Base-by-base conservation (phyloP, 106 monocot genomes). In the Apostasia ramifera region DNA sequence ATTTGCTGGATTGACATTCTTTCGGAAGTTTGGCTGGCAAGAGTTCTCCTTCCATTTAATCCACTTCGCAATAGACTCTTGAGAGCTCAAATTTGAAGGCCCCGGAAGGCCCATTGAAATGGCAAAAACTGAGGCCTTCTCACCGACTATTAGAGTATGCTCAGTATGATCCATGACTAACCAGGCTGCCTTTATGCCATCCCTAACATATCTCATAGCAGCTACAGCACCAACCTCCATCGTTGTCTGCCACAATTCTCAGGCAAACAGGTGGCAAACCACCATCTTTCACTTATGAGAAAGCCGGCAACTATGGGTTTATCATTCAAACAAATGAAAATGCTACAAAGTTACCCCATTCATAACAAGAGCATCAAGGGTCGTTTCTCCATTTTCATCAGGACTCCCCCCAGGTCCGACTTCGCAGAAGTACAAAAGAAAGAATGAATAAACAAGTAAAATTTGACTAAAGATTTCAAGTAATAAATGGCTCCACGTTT, bases 331-430 rank as follows among this genome's bases (percentile, higher is more conserved):
- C 9, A 64, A 2, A 59, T 57, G 12, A 6, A 67, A 51, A 11
- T 1, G 6, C 55, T 6, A 55, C 15, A 56, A 74, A 61, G 2
- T 88, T 88, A 91, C 91, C 85, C 88, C 94, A 75, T 95, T 79
- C 91, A 95, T 95, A 61, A 95, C 63, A 55, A 95, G 91, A 77
- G 91, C 94, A 76, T 91, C 94, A 55, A 95, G 46, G 71, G 94
- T 91, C 50, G 91, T 95, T 79, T 95, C 94, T 67, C 94, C 94
- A 80, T 95, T 95, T 71, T 95, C 94, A 82, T 95, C 91, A 66
- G 91, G 94, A 80, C 91, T 95, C 13, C 91, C 94, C 58, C 94
- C 94, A 62, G 91, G 94, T 50, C 94, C 94, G 77, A 95, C 91
- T 88, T 80, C 70, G 62, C 41, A 68, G 47, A 58, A 45, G 8